Evolutionary conservation across 129 eudicot species (phyloP).

Genomic region (Pittosporum tobira): DNA sequence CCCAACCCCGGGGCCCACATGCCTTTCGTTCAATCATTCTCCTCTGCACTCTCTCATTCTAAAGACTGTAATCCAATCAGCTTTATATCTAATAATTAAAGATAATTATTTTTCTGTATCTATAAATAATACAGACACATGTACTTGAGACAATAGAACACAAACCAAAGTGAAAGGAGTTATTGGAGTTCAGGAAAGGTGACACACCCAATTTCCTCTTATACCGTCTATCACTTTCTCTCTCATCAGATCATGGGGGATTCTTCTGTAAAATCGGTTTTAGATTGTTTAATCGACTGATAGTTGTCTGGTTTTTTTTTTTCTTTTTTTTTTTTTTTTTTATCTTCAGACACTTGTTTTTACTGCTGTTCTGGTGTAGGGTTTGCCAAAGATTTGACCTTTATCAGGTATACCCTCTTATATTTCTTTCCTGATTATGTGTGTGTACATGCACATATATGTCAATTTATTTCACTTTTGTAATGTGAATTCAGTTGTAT

Average conservation of each 20-base stretch:
- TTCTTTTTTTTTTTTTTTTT: conserved; percentile 6
- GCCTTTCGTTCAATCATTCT: conserved; percentile 4
- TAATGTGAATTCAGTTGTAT: not conserved
- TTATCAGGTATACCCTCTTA: conserved; percentile 24
- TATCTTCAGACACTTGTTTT: conserved; percentile 5
- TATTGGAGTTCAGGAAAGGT: not conserved
- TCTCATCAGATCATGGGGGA: conserved; percentile 35
- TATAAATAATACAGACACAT: not conserved
- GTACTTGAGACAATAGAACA: conserved; percentile 1
- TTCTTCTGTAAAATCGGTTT: conserved; percentile 21
- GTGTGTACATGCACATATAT: conserved; percentile 9
- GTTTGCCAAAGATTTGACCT: conserved; percentile 31
- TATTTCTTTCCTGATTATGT: conserved; percentile 1
- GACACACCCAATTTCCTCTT: not conserved
- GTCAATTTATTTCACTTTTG: not conserved
- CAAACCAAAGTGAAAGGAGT: not conserved
- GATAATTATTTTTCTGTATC: no score
- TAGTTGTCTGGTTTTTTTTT: conserved; percentile 22
- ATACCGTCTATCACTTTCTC: conserved; percentile 21
- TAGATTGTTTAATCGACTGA: conserved; percentile 21
- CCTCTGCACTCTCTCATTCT: not conserved
- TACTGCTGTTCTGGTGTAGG: conserved; percentile 6
- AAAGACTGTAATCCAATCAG: conserved; percentile 1
- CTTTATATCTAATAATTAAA: no score
- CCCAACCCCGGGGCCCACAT: no score